Conservation (phyloP, 805 yeast genomes). For the Suhomyces sp. region DNA sequence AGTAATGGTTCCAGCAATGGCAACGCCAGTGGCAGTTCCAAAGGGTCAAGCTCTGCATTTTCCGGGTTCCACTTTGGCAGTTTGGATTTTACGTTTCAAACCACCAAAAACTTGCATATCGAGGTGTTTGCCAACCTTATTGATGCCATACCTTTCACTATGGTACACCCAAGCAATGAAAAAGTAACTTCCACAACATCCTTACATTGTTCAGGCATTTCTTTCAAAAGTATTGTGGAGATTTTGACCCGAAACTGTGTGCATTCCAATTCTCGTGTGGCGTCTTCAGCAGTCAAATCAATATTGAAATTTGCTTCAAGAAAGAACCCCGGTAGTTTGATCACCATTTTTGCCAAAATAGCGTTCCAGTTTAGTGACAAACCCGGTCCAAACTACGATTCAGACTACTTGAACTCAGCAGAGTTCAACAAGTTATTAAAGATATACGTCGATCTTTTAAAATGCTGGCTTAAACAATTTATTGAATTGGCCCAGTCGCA, state of each 20-base stretch:
- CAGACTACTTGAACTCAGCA: constrained; percentile 57
- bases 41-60: constrained; percentile 29
- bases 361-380: constrained; percentile 80
- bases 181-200: constrained; percentile 24
- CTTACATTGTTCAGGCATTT: constrained; percentile 31
- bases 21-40: constrained; percentile 2
- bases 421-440: constrained; percentile 60
- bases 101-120: constrained; percentile 39
- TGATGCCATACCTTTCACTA: constrained; percentile 69
- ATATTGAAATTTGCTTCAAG: constrained; percentile 64
- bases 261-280: constrained; percentile 61
- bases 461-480: constrained; percentile 76
- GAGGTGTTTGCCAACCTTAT: constrained; percentile 69
- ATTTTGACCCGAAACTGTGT: constrained; percentile 72
- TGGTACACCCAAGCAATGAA: constrained; percentile 40
- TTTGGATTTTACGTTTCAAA: constrained; percentile 32
- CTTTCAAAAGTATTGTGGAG: constrained; percentile 67
- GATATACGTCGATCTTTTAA: constrained; percentile 74
- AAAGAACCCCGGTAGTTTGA: constrained; percentile 64
- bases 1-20: constrained; percentile 1
- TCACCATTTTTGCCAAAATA: constrained; percentile 72
- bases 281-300: constrained; percentile 61
- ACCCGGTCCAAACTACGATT: constrained; percentile 52
- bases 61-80: constrained; percentile 35
- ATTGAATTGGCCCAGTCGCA: constrained; percentile 25